Percentiles rank a stretch among this genome's conserved stretches.
Evolutionary conservation across 2,329 filamentous ascomycete genomes (phyloP).

Genomic region (Cryphonectria japonica): DNA sequence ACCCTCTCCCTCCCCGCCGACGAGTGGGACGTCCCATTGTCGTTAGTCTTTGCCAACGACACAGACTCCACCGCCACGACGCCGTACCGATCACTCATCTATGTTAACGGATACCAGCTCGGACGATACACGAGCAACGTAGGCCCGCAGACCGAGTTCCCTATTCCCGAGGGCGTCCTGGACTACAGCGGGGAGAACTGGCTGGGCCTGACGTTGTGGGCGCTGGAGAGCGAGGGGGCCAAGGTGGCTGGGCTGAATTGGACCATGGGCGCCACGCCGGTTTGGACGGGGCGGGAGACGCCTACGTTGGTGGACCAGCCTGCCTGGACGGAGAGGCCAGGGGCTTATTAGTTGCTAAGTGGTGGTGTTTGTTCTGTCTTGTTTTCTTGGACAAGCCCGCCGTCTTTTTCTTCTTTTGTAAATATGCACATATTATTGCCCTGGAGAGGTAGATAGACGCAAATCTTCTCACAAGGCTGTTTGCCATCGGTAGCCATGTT

Average conservation of each 20-base stretch:
- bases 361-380: no score
- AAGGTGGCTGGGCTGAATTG: conserved; percentile 52
- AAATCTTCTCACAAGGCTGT: no score
- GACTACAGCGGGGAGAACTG: conserved; percentile 70
- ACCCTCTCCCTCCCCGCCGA: conserved; percentile 54
- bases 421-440: no score
- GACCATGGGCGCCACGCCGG: conserved; percentile 40
- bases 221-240: conserved; percentile 57
- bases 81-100: conserved; percentile 63
- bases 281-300: conserved; percentile 21
- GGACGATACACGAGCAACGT: conserved; percentile 60
- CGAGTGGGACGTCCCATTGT: conserved; percentile 59
- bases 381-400: no score
- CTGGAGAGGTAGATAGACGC: no score
- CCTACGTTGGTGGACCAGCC: conserved; percentile 44
- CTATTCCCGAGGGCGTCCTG: conserved; percentile 69
- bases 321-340: conserved; percentile 46
- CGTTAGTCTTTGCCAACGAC: conserved; percentile 55
- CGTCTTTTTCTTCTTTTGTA: no score
- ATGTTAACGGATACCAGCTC: conserved; percentile 73
- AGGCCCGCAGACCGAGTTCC: conserved; percentile 69
- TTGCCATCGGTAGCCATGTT: no score
- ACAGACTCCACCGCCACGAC: conserved; percentile 31
- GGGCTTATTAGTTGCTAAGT: conserved; percentile 45
- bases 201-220: conserved; percentile 69